Evolutionary conservation across 345 rosid genomes (phyloP).

Genomic region (Iberis pinnata): DNA sequence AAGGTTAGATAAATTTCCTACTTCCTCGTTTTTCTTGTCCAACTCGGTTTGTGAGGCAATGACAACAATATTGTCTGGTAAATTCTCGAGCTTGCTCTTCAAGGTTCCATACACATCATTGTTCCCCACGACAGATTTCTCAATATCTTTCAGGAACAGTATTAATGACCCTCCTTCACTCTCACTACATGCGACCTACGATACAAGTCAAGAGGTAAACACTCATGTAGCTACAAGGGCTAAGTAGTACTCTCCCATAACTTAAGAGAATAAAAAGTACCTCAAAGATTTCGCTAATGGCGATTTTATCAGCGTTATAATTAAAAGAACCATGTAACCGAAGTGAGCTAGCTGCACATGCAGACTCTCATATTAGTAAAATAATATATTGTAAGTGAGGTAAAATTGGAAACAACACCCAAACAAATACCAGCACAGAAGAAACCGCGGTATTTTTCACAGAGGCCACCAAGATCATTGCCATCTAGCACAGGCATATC

Average conservation of each 20-base stretch:
- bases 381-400: too few species aligned
- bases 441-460: conserved; percentile 87
- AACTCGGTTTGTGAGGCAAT: conserved; percentile 83
- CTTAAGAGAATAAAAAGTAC: conserved; percentile 30
- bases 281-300: conserved; percentile 80
- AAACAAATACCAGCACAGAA: conserved; percentile 67
- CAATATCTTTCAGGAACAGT: conserved; percentile 82
- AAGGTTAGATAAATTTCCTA: conserved; percentile 17
- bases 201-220: conserved; percentile 14
- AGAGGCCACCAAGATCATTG: conserved; percentile 87
- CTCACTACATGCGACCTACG: conserved; percentile 62
- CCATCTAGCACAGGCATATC: conserved; percentile 81
- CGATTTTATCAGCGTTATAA: conserved; percentile 76
- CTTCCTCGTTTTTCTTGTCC: conserved; percentile 97
- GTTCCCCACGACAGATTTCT: conserved; percentile 71
- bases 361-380: conserved; percentile 1
- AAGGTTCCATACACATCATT: conserved; percentile 58
- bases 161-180: conserved; percentile 67
- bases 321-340: conserved; percentile 67
- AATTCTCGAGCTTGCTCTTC: conserved; percentile 68
- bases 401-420: background rate
- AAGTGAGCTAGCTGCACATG: conserved; percentile 63
- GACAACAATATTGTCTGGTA: conserved; percentile 70
- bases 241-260: conserved; percentile 9
- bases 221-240: conserved; percentile 12